Base-by-base conservation (phyloP, 2,329 filamentous ascomycete genomes). In the Fusarium oxysporum region DNA sequence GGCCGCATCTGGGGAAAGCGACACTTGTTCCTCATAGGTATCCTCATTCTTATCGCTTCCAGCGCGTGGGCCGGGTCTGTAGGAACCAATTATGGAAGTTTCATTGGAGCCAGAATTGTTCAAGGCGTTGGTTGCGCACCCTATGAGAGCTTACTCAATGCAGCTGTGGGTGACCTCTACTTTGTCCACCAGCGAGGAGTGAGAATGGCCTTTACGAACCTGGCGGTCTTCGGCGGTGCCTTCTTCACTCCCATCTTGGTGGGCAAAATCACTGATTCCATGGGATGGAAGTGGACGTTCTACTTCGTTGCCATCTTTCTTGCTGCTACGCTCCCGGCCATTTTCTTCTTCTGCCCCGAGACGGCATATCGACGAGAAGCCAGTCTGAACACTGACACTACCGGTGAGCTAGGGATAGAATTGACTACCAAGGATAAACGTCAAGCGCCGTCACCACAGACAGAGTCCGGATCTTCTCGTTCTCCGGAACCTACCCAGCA, bases 1-100 rank as follows among this genome's bases (percentile, higher is more conserved):
- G 94, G 93, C 25, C 90, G 95, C 64, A 92, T 98, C 71, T 98
- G 94, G 93, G 96, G 96, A 43, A 98, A 97, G 82, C 89, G 95
- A 44, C 96, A 98, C 84, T 84, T 95, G 21, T 98, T 97, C 80
- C 83, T 98, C 32, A 76, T 97, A 5, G 95, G 94, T 12, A 91
- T 92, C 50, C 72, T 93, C 53, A 86, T 97, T 65, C 87, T 97
- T 76, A 88, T 97, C 45, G 85, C 88, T 47, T 92, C 92, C 64
- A 93, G 91, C 73, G 89, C 88, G 11, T 98, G 95, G 95, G 95
- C 90, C 30, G 93, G 93, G 35, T 89, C 87, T 1, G 90, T 89
- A 21, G 87, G 89, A 16, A 86, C 85, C 43, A 90, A 90, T 80
- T 96, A 97, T 80, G 85, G 83, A 21, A 93, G 90, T 77, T 85